Base-by-base conservation (phyloP, 805 yeast genomes). In the Dipodascus albidus region DNA sequence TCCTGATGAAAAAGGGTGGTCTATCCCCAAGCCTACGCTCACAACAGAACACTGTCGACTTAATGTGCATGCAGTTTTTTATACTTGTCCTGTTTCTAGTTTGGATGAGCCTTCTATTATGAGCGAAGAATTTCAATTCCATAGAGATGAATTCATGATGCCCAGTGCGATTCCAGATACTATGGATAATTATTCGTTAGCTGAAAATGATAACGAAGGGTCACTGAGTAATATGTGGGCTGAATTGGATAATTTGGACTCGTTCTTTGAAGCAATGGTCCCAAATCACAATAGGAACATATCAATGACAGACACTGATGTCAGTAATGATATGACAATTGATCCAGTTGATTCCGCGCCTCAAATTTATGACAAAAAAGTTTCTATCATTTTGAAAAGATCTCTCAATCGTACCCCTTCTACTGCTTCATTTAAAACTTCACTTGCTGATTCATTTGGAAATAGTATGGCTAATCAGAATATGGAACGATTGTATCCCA, bases 1-100 rank as follows among this genome's bases (percentile, higher is more conserved):
- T 22, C 98, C 99, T 0, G 91, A 86, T 57, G 96, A 87, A 11
- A 82, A 85, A 62, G 99, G 99, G 1, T 93, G 99, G 99, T 83
- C 96, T 0, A 82, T 95, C 50, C 95, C 98, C 1, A 85, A 87
- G 91, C 96, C 99, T 1, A 87, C 91, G 0, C 81, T 88, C 47
- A 83, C 93, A 1, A 88, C 96, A 0, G 85, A 95, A 0, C 79
- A 86, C 15, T 87, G 98, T 1, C 74, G 97, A 59, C 87, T 87
- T 64, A 93, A 93, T 62, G 95, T 93, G 1, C 98, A 93, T 67
- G 90, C 98, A 0, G 98, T 93, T 2, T 93, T 87, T 64, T 81
- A 89, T 27, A 87, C 96, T 0, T 91, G 97, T 63, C 77, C 78
- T 1, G 72, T 75, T 49, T 38, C 59, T 53, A 42, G 44, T 38